Conservation (phyloP, 441 rosid genomes). For the Viola pubescens region DNA sequence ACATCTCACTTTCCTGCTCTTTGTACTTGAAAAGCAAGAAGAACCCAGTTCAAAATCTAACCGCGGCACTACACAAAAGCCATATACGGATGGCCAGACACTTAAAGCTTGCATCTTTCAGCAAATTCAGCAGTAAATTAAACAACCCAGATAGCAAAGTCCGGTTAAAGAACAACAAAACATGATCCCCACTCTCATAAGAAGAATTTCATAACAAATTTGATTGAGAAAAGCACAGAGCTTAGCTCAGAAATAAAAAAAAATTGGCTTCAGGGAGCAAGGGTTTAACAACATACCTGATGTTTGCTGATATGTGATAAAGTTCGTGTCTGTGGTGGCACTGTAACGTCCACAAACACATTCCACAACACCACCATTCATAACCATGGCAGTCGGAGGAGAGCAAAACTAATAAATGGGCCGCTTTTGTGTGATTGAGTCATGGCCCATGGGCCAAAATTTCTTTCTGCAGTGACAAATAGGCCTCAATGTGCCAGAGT, state of each 20-base stretch:
- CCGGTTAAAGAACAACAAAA: constrained; percentile 14
- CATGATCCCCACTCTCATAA: constrained; percentile 14
- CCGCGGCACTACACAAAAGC: constrained; percentile 40
- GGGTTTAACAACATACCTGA: too few relatives aligned
- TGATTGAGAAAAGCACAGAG: not conserved
- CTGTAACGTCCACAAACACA: too few relatives aligned
- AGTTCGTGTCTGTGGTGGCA: too few relatives aligned
- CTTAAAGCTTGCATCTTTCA: constrained; percentile 62
- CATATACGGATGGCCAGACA: constrained; percentile 37
- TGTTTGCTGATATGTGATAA: too few relatives aligned
- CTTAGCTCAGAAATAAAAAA: not conserved
- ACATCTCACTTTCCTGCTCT: constrained; percentile 27
- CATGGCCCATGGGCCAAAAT: too few relatives aligned
- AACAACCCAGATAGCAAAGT: constrained; percentile 18
- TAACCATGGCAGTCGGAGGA: too few relatives aligned
- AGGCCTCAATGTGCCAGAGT: too few relatives aligned
- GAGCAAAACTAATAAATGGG: too few relatives aligned
- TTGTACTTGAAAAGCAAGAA: constrained; percentile 20
- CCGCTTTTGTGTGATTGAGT: too few relatives aligned
- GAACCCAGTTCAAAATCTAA: constrained; percentile 38
- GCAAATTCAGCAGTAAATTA: constrained; percentile 3
- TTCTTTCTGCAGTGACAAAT: too few relatives aligned
- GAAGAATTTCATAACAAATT: not conserved
- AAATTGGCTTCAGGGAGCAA: too few relatives aligned
- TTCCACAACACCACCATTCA: too few relatives aligned